Percentiles rank a stretch among this genome's conserved stretches.
phyloP scores from a whole-genome alignment of 2,329 filamentous ascomycete genomes.

The Penicillium olsonii region DNA sequence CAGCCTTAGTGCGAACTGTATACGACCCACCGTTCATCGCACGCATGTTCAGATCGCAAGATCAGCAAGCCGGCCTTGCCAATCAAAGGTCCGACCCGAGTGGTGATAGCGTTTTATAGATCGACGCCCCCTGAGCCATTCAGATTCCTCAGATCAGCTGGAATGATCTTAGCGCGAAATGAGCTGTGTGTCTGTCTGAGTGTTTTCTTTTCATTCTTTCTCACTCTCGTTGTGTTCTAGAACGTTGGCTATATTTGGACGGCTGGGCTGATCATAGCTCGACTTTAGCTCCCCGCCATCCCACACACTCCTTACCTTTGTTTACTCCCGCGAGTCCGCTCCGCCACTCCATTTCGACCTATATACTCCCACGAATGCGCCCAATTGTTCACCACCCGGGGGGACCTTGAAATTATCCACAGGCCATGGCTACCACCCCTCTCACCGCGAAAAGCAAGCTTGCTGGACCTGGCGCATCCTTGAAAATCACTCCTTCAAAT shows the following conservation, averaged over 20 bases:
- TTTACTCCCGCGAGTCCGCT: neutral
- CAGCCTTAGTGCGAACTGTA: constrained; percentile 5
- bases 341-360: constrained; percentile 5
- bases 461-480: constrained; percentile 36
- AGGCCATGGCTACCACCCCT: constrained; percentile 39
- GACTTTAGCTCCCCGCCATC: constrained; percentile 8
- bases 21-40: constrained; percentile 17
- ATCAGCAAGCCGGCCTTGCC: neutral
- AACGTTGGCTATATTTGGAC: neutral
- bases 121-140: constrained; percentile 1
- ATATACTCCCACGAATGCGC: constrained; percentile 26
- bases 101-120: neutral
- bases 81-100: neutral
- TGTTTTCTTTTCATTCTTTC: constrained; percentile 9
- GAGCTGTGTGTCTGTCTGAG: constrained; percentile 8
- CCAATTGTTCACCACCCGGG: constrained; percentile 26
- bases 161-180: constrained; percentile 14
- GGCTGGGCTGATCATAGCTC: constrained; percentile 9
- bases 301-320: constrained; percentile 6
- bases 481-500: constrained; percentile 74
- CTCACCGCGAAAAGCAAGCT: constrained; percentile 39
- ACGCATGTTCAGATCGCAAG: constrained; percentile 2
- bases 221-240: constrained; percentile 5
- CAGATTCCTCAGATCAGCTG: constrained; percentile 10
- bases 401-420: constrained; percentile 30